Base-by-base conservation (phyloP, 179 eudicot genomes). In the Pouteria campechiana region DNA sequence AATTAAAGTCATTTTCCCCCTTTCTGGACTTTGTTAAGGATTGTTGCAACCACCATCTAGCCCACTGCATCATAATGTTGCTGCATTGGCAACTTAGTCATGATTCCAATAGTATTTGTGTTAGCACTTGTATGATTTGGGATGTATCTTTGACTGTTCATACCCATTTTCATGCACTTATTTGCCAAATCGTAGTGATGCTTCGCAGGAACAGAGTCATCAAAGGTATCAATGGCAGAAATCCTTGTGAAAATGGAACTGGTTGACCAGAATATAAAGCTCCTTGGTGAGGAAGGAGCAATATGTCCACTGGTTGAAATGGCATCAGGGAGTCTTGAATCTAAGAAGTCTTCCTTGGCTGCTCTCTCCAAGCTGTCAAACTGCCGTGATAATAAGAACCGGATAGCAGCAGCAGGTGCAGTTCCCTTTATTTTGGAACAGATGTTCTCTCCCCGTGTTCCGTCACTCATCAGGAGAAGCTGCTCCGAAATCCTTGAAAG, bases 241-340 rank as follows among this genome's bases (percentile, higher is more conserved):
- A 61, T 51, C 11, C 51, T 64, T 46, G 41, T 42, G 7, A 23
- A 39, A 37, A 39, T 69, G 55, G 67, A 64, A 52, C 55, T 69
- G 21, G 54, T n/a, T 27, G 67, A 64, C 35, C 52, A 46, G 19
- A 42, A 55, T 6, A 12, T 47, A 19, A 59, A 50, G 57, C 41
- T 59, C 12, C 67, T 69, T 5, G 69, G 69, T 9, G 66, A 58
- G 51, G 52, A 46, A 29, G 74, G 63, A 7, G 18, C 60, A 14
- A 64, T 69, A 31, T 63, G 60, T 34, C 56, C 60, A 22, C 54
- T 69, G 19, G 66, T 69, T 12, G 67, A 64, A 47, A 64, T 69
- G 75, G 57, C 54, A 25, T 58, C 66, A 25, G 70, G 56, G 10
- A 56, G 55, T 36, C 25, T 64, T 3, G 75, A 69, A 40, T 60